Evolutionary conservation across 2,329 filamentous ascomycete species (phyloP), one percentile per base, ranked within the genome.

Genomic region (Monosporascus sp.): DNA sequence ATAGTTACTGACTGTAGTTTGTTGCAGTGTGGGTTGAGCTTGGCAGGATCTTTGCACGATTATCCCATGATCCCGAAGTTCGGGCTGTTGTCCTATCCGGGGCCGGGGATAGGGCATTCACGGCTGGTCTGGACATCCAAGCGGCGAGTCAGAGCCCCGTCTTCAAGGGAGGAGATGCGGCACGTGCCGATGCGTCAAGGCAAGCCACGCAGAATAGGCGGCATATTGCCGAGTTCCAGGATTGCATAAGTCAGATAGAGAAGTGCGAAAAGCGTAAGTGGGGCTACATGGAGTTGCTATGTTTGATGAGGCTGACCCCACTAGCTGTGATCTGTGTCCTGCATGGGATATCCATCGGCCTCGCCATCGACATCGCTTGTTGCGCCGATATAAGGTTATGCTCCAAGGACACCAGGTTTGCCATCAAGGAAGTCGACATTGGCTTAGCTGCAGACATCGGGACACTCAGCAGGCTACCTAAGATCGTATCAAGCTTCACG

Each of bases 371-470:
- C 66, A 78, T 90, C 53, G 75, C 82, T 31, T 82, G 81, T 60
- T 84, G 83, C 62, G 82, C 84, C 59, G 89, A 93, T 67, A 80
- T 93, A 52, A 82, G 89, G 48, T 73, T 92, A 58, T 82, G 79
- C 61, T 75, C 83, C 0, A 69, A 73, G 42, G 77, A 83, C 61
- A 77, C 83, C 1, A 78, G 78, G 55, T 81, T 92, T 63, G 76
- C 84, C 34, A 86, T 93, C 57, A 91, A 92, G 66, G 89, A 93
- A 70, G 88, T 93, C 48, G 88, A 92, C 65, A 90, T 93, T 56
- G 89, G 89, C 2, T 72, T 93, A 48, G 88, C 89, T 0, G 89
- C 89, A 24, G 89, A 93, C 64, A 85, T 93, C 47, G 89, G 89
- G 47, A 90, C 88, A 1, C 75, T 92, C 14, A 81, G 82, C 0